These are phyloP conservation scores for Roridomyces roridus DNA, from an alignment of 768 basidiomycete species.

Conservation along the genomic window DNA sequence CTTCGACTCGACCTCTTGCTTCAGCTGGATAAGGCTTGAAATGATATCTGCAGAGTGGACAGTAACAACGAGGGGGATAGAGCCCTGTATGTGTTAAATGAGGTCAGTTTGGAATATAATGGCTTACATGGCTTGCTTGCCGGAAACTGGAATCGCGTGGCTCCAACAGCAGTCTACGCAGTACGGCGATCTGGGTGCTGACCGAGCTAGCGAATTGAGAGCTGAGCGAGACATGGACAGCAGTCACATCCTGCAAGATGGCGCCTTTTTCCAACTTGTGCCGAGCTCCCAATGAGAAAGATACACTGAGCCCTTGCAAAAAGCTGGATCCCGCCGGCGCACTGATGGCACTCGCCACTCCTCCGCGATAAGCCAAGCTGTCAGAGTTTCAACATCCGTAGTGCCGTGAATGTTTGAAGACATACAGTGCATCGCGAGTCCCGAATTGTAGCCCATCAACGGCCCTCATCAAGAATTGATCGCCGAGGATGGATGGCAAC, in stretches of 20 bases:
- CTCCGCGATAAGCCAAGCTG: slow-evolving; percentile 67
- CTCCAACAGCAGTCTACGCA: slow-evolving; percentile 57
- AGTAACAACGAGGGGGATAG: slow-evolving; percentile 64
- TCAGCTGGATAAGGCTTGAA: slow-evolving; percentile 66
- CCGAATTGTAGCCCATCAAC: slow-evolving; percentile 77
- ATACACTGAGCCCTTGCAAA: slow-evolving; percentile 61
- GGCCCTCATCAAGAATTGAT: slow-evolving; percentile 54
- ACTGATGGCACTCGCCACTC: slow-evolving; percentile 67
- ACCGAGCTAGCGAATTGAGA: slow-evolving; percentile 50
- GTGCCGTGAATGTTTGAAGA: neutral
- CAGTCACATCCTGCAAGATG: slow-evolving; percentile 62
- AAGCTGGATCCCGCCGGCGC: slow-evolving; percentile 57
- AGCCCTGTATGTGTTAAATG: slow-evolving; percentile 50
- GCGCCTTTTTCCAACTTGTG: slow-evolving; percentile 64
- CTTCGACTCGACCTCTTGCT: slow-evolving; percentile 60
- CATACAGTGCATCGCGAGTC: slow-evolving; percentile 59
- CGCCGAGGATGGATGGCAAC: slow-evolving; percentile 50
- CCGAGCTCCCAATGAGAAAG: slow-evolving; percentile 60
- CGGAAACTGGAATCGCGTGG: slow-evolving; percentile 46
- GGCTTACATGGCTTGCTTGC: slow-evolving; percentile 50
- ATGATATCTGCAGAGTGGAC: slow-evolving; percentile 75
- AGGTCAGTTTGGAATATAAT: neutral
- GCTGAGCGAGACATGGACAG: slow-evolving; percentile 65
- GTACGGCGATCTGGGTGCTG: slow-evolving; percentile 70
- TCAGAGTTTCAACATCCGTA: slow-evolving; percentile 3